Conservation (phyloP, 192 early-diverging fungal genomes). For the Coemansia sp. region DNA sequence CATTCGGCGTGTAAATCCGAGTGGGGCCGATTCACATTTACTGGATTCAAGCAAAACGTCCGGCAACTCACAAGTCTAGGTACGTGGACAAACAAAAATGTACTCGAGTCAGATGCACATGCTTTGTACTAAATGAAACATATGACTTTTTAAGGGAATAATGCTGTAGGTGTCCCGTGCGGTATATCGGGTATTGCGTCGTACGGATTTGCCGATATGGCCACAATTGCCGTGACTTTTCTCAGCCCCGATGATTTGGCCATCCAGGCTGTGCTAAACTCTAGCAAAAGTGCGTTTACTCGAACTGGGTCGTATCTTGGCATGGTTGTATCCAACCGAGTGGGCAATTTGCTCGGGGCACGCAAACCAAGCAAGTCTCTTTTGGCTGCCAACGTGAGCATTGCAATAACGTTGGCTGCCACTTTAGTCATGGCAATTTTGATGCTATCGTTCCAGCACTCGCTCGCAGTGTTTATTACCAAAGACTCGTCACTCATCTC, state of each 20-base stretch:
- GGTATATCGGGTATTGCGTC: slow-evolving; percentile 47
- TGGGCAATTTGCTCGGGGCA: slow-evolving; percentile 75
- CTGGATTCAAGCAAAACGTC: slow-evolving; percentile 30
- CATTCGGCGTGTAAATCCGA: slow-evolving; percentile 27
- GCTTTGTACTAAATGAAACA: not conserved
- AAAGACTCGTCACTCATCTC: slow-evolving; percentile 23
- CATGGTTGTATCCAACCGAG: slow-evolving; percentile 77
- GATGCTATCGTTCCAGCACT: slow-evolving; percentile 59
- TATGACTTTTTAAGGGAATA: not conserved
- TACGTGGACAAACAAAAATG: slow-evolving; percentile 7
- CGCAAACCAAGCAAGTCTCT: slow-evolving; percentile 35
- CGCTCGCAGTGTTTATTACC: slow-evolving; percentile 57
- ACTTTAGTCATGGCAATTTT: slow-evolving; percentile 35
- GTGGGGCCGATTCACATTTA: slow-evolving; percentile 38
- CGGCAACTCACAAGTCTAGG: slow-evolving; percentile 33
- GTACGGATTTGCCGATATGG: slow-evolving; percentile 63
- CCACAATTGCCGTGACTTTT: slow-evolving; percentile 73
- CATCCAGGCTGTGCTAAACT: slow-evolving; percentile 79
- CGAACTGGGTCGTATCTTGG: slow-evolving; percentile 71
- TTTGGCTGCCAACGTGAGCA: slow-evolving; percentile 46
- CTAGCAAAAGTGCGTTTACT: slow-evolving; percentile 68
- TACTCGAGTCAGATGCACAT: not conserved
- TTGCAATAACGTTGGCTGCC: slow-evolving; percentile 54
- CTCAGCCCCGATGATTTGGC: slow-evolving; percentile 76
- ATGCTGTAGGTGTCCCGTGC: slow-evolving; percentile 38